Conservation (phyloP, 1,284 basidiomycete genomes). For the Ceratobasidium papillatum region DNA sequence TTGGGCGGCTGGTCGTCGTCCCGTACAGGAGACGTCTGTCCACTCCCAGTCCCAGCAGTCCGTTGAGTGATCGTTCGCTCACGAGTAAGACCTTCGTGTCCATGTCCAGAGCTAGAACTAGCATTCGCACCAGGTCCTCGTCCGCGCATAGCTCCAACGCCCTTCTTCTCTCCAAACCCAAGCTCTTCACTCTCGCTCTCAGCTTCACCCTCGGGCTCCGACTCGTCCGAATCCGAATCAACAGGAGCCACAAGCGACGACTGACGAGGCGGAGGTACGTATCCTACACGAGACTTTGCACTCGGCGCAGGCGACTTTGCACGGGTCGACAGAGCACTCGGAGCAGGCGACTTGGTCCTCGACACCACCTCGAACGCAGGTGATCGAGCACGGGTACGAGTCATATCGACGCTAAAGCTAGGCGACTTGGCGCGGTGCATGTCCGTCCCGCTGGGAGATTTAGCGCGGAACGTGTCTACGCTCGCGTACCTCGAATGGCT, state of each 20-base stretch:
- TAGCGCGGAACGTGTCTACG: not conserved
- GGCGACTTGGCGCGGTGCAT: constrained; percentile 22
- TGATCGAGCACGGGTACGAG: not conserved
- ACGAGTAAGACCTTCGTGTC: constrained; percentile 7
- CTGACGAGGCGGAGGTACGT: constrained; percentile 22
- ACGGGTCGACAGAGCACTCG: not conserved
- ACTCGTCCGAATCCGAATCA: constrained; percentile 39
- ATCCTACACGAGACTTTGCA: not conserved
- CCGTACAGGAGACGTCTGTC: not conserved
- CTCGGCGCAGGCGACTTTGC: not conserved
- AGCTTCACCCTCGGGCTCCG: constrained; percentile 17
- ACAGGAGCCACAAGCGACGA: constrained; percentile 20
- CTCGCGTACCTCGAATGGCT: constrained; percentile 1
- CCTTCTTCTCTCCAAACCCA: not conserved
- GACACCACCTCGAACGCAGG: not conserved
- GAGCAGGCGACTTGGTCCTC: not conserved
- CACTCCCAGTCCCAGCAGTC: constrained; percentile 8
- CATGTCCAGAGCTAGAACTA: not conserved
- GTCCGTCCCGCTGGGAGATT: not conserved
- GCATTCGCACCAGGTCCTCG: not conserved
- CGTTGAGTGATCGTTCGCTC: constrained; percentile 36
- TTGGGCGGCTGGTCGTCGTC: not conserved
- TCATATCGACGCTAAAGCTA: no score
- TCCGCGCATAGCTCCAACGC: constrained; percentile 4
- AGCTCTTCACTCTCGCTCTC: constrained; percentile 30